Evolutionary conservation across 169 alveolate species (phyloP).

Genomic region (Theileria annulata): DNA sequence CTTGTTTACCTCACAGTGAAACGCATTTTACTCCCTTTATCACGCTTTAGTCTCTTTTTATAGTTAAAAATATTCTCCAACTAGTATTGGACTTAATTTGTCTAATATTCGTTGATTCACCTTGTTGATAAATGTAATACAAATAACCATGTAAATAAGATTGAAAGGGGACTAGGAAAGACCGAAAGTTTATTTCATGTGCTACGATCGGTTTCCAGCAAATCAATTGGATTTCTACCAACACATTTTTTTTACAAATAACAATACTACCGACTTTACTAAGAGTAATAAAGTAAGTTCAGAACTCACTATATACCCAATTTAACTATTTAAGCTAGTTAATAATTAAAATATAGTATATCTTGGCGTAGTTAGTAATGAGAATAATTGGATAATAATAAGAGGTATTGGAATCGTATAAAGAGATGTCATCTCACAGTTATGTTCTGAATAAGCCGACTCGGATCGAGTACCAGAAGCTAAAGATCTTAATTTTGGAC

Average conservation of each 20-base stretch:
- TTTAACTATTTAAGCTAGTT: too few species aligned
- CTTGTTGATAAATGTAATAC: not conserved
- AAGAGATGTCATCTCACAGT: slow-evolving; percentile 30
- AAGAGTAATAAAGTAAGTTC: not conserved
- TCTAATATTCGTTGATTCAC: not conserved
- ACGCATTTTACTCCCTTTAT: not conserved
- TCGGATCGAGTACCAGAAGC: slow-evolving; percentile 79
- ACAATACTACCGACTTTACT: not conserved
- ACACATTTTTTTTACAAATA: not conserved
- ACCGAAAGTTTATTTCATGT: not conserved
- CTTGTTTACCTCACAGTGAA: not conserved
- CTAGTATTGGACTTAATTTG: not conserved
- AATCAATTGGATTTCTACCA: not conserved
- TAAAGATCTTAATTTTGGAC: slow-evolving; percentile 83
- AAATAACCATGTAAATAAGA: not conserved
- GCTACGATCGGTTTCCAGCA: not conserved
- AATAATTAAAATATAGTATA: not conserved
- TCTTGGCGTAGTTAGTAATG: not conserved
- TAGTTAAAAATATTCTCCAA: not conserved
- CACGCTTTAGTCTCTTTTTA: not conserved
- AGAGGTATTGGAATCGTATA: not conserved
- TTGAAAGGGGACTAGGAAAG: not conserved
- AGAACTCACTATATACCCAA: too few species aligned
- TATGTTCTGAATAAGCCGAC: slow-evolving; percentile 86
- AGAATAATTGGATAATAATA: not conserved